phyloP scores from a whole-genome alignment of 345 rosid species.

The Cardamine occulta region DNA sequence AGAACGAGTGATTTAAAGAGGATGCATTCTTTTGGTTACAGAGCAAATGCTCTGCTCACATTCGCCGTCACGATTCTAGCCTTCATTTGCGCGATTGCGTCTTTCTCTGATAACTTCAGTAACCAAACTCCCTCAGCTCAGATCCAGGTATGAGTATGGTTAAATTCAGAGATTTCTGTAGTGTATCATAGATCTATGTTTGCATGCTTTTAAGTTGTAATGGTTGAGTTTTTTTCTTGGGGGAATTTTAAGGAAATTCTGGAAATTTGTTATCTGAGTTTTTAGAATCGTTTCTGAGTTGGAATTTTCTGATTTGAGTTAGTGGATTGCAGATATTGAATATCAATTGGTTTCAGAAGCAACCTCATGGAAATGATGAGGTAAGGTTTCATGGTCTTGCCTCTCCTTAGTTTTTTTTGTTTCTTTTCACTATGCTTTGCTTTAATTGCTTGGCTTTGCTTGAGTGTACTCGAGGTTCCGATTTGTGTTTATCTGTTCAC shows the following conservation, averaged over 20 bases:
- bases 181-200: conserved; percentile 7
- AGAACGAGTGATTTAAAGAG: not conserved
- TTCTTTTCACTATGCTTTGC: not conserved
- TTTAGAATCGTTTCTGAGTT: not conserved
- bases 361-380: conserved; percentile 91
- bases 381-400: conserved; percentile 42
- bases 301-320: conserved; percentile 15
- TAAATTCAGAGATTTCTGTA: conserved; percentile 4
- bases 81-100: conserved; percentile 77
- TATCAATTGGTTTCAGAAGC: conserved; percentile 95
- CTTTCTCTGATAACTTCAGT: conserved; percentile 86
- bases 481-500: not conserved
- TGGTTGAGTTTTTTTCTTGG: not conserved
- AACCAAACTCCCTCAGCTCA: conserved; percentile 72
- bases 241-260: not conserved
- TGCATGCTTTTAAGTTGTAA: not conserved
- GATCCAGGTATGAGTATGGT: conserved; percentile 64
- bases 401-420: not conserved
- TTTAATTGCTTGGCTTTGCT: conserved; percentile 8
- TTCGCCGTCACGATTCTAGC: conserved; percentile 82
- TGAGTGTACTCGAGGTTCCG: not conserved
- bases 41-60: conserved; percentile 85
- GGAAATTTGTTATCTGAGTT: not conserved
- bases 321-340: conserved; percentile 65
- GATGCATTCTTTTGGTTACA: conserved; percentile 90